These are phyloP conservation scores for Achaetomium macrosporum DNA, from an alignment of 2,329 filamentous ascomycete species.

Conservation along the genomic window DNA sequence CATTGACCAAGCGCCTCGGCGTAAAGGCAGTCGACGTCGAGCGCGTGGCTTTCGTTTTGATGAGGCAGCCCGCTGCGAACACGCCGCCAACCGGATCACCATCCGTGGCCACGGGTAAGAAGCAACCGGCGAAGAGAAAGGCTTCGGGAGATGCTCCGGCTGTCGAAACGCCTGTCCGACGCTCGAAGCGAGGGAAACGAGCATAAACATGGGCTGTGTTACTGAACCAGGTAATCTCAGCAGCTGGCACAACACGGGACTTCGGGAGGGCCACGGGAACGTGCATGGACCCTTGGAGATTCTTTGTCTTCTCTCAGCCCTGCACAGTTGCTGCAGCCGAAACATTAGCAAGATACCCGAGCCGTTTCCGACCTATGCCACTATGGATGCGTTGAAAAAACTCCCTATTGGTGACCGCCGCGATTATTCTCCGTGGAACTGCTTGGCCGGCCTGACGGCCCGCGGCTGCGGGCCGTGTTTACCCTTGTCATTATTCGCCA, in stretches of 20 bases:
- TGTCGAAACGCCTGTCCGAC: constrained; percentile 14
- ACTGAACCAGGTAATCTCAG: constrained; percentile 11
- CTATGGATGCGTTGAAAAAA: constrained; percentile 11
- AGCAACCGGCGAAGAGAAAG: constrained; percentile 18
- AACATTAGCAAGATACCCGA: constrained; percentile 15
- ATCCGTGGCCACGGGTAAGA: constrained; percentile 8
- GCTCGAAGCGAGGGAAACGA: constrained; percentile 24
- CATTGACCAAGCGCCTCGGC: constrained; percentile 43
- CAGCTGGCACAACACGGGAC: constrained; percentile 11
- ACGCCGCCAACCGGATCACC: constrained; percentile 9
- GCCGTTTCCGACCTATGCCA: neutral
- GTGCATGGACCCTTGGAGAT: constrained; percentile 3
- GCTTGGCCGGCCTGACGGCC: constrained; percentile 19
- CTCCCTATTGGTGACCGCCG: constrained; percentile 23
- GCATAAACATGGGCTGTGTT: constrained; percentile 12
- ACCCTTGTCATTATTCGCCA: constrained; percentile 12
- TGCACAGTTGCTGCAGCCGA: constrained; percentile 15
- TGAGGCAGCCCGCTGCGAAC: constrained; percentile 35
- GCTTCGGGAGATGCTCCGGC: constrained; percentile 14
- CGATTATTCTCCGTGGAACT: constrained; percentile 21
- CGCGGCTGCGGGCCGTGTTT: constrained; percentile 15
- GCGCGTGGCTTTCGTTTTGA: constrained; percentile 64
- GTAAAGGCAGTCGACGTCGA: constrained; percentile 60
- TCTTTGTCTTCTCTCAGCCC: constrained; percentile 20
- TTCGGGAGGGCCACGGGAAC: constrained; percentile 17